Evolutionary conservation across 176 grass and related monocot genomes (phyloP).

Genomic region (Rhynchospora tenuis): DNA sequence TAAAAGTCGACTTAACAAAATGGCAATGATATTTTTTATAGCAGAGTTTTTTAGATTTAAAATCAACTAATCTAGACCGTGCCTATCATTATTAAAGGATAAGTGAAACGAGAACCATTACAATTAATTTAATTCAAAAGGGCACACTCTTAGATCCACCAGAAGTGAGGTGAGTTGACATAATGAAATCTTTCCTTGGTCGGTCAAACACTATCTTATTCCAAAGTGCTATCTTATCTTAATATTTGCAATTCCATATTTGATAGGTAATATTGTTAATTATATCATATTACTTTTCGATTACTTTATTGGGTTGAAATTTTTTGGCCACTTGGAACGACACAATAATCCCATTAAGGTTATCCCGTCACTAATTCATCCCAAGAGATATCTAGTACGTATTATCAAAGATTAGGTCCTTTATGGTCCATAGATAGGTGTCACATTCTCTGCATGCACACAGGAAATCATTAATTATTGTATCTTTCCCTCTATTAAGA

Average conservation of each 20-base stretch:
- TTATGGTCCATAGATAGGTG: neutral
- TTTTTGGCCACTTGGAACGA: neutral
- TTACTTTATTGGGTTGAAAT: neutral
- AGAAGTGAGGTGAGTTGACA: neutral
- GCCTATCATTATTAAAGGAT: neutral
- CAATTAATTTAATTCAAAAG: slow-evolving; percentile 8
- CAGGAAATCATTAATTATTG: no score
- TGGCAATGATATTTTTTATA: neutral
- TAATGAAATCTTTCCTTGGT: neutral
- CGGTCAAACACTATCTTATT: neutral
- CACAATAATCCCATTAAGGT: neutral
- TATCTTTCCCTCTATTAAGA: no score
- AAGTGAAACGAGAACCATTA: neutral
- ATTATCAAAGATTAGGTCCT: neutral
- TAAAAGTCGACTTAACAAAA: neutral
- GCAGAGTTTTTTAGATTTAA: neutral
- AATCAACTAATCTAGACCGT: neutral
- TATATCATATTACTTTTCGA: neutral
- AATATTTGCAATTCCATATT: neutral
- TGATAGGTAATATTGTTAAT: neutral
- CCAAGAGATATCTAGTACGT: neutral
- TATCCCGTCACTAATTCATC: neutral
- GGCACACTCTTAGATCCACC: neutral
- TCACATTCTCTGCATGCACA: neutral
- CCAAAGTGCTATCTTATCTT: neutral